Evolutionary conservation across 148 eudicot genomes (phyloP), one percentile per base, ranked within the genome.

Genomic region (Oxyria digyna): DNA sequence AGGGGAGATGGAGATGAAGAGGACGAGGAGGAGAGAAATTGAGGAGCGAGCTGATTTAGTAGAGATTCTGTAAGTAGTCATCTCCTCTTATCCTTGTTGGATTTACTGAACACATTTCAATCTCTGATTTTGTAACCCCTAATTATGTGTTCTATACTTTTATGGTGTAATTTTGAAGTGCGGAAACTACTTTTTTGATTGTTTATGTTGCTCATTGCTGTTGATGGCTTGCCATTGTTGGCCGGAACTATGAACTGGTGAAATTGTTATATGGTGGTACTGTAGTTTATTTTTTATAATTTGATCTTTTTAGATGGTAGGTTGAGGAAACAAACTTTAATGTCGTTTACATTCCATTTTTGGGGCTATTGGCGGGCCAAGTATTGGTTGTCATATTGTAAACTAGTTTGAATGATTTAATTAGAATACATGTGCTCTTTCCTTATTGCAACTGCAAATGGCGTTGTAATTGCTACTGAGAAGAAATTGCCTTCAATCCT

Each of bases 391-490:
- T 45, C 4, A 14, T 45, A 14, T n/a, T 15, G 50, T 45, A 45
- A 4, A 15, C 20, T 15, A 45, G 50, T 45, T 45, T 15, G 17
- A 45, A 15, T 45, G 50, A 45, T 45, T 15, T 15, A 45, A 42
- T 3, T 3, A 10, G 13, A 2, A 13, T 45, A 45, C 50, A 45
- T 20, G 10, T 45, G 21, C 17, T 15, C 6, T 14, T 14, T 4
- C 50, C 17, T 59, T 59, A 38, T 1, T 80, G 87, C 94, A 92
- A 96, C 98, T 80, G 86, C 98, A 46, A 92, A 92, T 83, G 99
- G 99, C 32, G 99, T 94, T 59, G 97, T 94, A 21, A 88, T 94
- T 82, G 99, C 99, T 6, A 94, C 97, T 0, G 99, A 94, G 79
- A 94, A 94, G 31, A 59, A 59, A 59, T 20, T 59, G 35, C 65